Evolutionary conservation across 2,329 filamentous ascomycete species (phyloP).

Genomic region (Incumbomyces delicatus): DNA sequence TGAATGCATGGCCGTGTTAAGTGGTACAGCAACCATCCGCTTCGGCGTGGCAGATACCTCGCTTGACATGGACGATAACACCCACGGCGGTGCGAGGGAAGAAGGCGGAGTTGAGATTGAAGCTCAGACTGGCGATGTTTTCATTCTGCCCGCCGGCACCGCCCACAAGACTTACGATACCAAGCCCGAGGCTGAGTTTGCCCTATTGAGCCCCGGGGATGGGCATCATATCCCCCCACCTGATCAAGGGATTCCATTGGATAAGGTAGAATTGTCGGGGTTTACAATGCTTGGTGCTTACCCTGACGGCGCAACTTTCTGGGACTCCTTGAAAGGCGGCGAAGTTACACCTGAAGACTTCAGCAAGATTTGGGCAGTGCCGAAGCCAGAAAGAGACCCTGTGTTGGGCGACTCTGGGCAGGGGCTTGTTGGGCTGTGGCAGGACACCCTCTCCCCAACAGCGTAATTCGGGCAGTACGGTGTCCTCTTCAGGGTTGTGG

Average conservation of each 20-base stretch:
- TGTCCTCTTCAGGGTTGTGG: no score
- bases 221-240: conserved; percentile 27
- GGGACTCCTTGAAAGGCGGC: conserved; percentile 43
- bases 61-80: no score
- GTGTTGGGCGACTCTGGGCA: conserved; percentile 33
- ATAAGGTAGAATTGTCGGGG: conserved; percentile 29
- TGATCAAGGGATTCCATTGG: conserved; percentile 28
- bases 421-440: conserved; percentile 31
- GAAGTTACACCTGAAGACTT: conserved; percentile 31
- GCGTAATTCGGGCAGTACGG: no score
- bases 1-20: no score
- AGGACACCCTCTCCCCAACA: conserved; percentile 4
- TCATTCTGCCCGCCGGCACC: no score
- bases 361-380: conserved; percentile 37
- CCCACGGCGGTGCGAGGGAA: no score
- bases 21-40: no score
- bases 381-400: conserved; percentile 39
- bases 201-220: conserved; percentile 37
- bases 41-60: no score
- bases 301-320: conserved; percentile 34
- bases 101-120: no score
- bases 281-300: conserved; percentile 53
- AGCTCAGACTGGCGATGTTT: no score
- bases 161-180: no score
- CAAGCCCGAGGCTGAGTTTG: conserved; percentile 24